Base-by-base conservation (phyloP, 2,329 filamentous ascomycete genomes). In the Ophidiomyces ophidiicola region DNA sequence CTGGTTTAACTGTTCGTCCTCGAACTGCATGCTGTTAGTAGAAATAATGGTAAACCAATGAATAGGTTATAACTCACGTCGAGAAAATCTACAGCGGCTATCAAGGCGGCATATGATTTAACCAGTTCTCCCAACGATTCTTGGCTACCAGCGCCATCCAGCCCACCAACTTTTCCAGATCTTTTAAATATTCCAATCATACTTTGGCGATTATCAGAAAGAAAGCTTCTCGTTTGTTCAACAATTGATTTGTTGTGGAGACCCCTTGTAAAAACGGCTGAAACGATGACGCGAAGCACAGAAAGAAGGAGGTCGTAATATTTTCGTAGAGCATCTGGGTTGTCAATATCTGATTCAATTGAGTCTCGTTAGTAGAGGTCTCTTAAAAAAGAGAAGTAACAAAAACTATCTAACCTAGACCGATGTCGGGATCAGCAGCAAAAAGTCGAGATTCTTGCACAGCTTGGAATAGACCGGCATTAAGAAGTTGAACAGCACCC, bases 171-270 rank as follows among this genome's bases (percentile, higher is more conserved):
- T 33, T 82, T 82, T 0, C 83, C 83, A 50, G 82, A 83, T 48
- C 86, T 72, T 66, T 98, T 98, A 53, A 98, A 82, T 14, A 93
- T 79, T 32, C 86, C 82, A 47, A 90, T 76, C 51, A 96, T 83
- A 41, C 87, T 76, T 58, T 80, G 76, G 45, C 88, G 72, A 58
- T 94, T 85, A 47, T 90, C 81, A 4, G 73, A 71, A 44, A 98
- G 66, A 62, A 98, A 98, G 24, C 70, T 70, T 41, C 82, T 75
- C 1, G 80, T 86, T 55, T 87, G 82, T 28, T 79, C 71, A 28
- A 87, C 60, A 1, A 74, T 74, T 43, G 76, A 70, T 41, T 77
- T 74, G 57, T 93, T 94, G 52, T 92, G 81, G 12, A 80, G 70
- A 0, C 88, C 88, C 32, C 85, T 75, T 46, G 79, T 81, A 34